A percentile compares a stretch with the other conserved stretches of the same genome.
phyloP scores from a whole-genome alignment of 2,329 filamentous ascomycete genomes.

The Cryphonectria carpinicola region DNA sequence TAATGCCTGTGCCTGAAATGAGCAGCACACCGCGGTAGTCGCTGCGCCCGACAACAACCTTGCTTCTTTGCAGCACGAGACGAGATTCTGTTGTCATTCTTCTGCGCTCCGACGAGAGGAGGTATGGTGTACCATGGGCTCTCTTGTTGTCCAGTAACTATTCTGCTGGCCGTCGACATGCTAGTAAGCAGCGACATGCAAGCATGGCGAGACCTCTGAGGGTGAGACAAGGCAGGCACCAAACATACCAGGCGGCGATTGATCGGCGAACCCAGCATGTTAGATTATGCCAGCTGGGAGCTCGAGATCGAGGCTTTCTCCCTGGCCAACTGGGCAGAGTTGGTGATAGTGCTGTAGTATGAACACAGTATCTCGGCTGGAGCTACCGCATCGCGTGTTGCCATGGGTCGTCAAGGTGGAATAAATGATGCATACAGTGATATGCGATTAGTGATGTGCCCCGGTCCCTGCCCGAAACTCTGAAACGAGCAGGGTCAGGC shows the following conservation, averaged over 20 bases:
- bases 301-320: not conserved
- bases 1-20: constrained; percentile 7
- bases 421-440: not conserved
- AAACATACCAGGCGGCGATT: not conserved
- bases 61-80: not conserved
- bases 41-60: not conserved
- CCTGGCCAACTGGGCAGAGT: not conserved
- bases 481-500: constrained; percentile 15
- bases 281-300: not conserved
- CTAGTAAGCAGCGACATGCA: not conserved
- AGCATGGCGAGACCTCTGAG: not conserved
- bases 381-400: not conserved
- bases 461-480: constrained; percentile 1
- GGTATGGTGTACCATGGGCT: not conserved
- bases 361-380: not conserved
- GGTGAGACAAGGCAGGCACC: not conserved
- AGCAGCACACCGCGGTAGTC: not conserved
- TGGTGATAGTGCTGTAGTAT: not conserved
- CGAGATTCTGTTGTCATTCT: not conserved
- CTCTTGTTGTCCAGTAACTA: not conserved
- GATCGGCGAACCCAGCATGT: not conserved
- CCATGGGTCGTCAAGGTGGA: not conserved
- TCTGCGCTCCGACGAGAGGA: not conserved
- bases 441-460: not conserved
- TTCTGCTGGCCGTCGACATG: not conserved